A percentile compares a stretch with the other conserved stretches of the same genome.
phyloP scores from a whole-genome alignment of 352 stramenopile species.

The Pythium dissimile region DNA sequence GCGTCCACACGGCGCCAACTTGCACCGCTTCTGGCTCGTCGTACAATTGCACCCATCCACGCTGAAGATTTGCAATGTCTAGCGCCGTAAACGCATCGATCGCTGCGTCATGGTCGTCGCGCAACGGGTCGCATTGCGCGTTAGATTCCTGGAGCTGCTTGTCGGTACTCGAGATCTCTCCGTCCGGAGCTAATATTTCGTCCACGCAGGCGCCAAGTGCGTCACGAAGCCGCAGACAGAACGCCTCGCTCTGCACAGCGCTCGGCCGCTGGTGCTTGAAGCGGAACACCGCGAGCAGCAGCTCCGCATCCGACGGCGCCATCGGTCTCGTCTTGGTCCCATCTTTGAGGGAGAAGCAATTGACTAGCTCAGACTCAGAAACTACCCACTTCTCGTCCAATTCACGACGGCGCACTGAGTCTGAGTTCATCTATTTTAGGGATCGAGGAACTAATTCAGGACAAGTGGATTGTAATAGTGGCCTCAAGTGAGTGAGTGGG shows the following conservation, averaged over 20 bases:
- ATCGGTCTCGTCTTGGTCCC: no score
- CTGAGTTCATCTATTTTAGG: no score
- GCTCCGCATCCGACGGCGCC: not conserved
- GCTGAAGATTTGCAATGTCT: not conserved
- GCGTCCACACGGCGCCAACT: conserved; percentile 4
- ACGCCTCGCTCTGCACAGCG: not conserved
- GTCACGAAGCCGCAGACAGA: conserved; percentile 3
- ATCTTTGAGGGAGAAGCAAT: no score
- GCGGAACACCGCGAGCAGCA: conserved; percentile 10
- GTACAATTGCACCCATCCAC: not conserved
- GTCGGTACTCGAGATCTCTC: not conserved
- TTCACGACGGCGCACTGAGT: no score
- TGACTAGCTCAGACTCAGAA: no score
- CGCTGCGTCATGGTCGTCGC: not conserved
- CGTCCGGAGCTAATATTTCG: not conserved
- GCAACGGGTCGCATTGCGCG: not conserved
- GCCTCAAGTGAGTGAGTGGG: not conserved
- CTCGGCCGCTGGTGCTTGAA: conserved; percentile 7
- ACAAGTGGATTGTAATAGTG: conserved; percentile 2
- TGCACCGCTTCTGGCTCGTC: not conserved
- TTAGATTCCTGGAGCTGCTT: not conserved
- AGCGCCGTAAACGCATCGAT: not conserved
- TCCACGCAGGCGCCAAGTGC: conserved; percentile 1
- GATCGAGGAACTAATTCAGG: not conserved
- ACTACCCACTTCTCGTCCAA: no score